These are phyloP conservation scores for Funneliformis mosseae DNA, from an alignment of 192 early-diverging fungal genomes.

Conservation along the genomic window DNA sequence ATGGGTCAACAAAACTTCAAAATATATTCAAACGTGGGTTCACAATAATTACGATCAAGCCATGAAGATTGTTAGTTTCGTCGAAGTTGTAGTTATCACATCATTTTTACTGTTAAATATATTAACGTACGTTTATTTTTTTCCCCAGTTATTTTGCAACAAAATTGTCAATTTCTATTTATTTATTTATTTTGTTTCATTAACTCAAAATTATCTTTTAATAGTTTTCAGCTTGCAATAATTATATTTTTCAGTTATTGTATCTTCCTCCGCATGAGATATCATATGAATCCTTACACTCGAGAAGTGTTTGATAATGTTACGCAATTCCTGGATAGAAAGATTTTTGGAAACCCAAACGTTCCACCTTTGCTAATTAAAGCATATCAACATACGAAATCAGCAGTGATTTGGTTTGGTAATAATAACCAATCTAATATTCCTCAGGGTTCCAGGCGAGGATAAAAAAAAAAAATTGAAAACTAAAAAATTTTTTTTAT, in stretches of 20 bases:
- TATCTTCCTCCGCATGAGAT: slow-evolving; percentile 76
- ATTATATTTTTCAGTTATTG: slow-evolving; percentile 62
- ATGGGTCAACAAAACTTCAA: slow-evolving; percentile 43
- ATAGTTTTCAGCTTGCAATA: slow-evolving; percentile 52
- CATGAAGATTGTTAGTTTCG: slow-evolving; percentile 63
- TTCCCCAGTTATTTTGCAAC: no score
- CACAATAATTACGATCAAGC: slow-evolving; percentile 64
- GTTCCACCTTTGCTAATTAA: slow-evolving; percentile 48
- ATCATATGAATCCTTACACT: slow-evolving; percentile 60
- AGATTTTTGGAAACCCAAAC: slow-evolving; percentile 48
- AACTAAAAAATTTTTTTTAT: no score
- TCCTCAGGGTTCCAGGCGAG: no score
- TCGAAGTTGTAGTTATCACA: slow-evolving; percentile 73
- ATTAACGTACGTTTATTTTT: slow-evolving; percentile 45
- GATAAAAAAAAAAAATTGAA: no score
- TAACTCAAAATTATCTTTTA: slow-evolving; percentile 24
- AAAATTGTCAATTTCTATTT: no score
- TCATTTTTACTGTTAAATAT: slow-evolving; percentile 57
- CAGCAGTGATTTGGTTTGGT: slow-evolving; percentile 41
- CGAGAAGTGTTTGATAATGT: slow-evolving; percentile 47
- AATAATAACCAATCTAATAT: no score
- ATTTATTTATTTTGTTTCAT: no score
- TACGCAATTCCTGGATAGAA: slow-evolving; percentile 39
- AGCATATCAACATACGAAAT: slow-evolving; percentile 42
- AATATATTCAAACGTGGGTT: slow-evolving; percentile 55